Percentiles rank a stretch among this genome's conserved stretches.
phyloP scores from a whole-genome alignment of 352 stramenopile genomes.

The Phytophthora agathidicida region DNA sequence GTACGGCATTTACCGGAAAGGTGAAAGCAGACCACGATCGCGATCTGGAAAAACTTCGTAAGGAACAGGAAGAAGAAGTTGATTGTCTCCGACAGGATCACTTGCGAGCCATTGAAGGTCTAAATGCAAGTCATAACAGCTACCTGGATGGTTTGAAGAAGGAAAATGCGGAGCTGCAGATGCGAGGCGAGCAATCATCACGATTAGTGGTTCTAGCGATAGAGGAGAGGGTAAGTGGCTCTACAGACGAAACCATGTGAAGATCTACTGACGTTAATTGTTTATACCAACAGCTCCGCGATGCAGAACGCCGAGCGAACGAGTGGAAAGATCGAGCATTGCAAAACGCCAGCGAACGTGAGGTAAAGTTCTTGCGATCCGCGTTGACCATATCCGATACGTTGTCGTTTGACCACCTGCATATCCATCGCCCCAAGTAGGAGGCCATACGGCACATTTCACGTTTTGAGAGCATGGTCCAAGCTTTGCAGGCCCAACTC shows the following conservation, averaged over 20 bases:
- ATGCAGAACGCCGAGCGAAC: conserved; percentile 39
- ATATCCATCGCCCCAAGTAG: conserved; percentile 1
- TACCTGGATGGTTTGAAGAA: conserved; percentile 61
- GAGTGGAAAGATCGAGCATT: conserved; percentile 49
- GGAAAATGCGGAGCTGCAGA: conserved; percentile 39
- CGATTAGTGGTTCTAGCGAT: conserved; percentile 33
- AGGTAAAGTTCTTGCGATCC: conserved; percentile 29
- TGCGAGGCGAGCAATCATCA: conserved; percentile 23
- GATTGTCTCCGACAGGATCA: conserved; percentile 55
- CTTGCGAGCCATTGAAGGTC: conserved; percentile 40
- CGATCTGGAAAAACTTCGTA: conserved; percentile 53
- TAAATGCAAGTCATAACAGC: conserved; percentile 46
- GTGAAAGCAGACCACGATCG: conserved; percentile 52
- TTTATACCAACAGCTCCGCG: conserved; percentile 28
- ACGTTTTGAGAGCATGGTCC: conserved; percentile 22
- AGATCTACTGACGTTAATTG: not conserved
- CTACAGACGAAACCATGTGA: not conserved
- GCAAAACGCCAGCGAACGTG: conserved; percentile 42
- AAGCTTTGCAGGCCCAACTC: conserved; percentile 12
- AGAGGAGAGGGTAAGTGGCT: conserved; percentile 34
- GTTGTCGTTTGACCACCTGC: not conserved
- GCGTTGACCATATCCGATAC: not conserved
- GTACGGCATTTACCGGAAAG: conserved; percentile 31
- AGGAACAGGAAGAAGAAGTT: conserved; percentile 44
- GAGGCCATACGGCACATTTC: conserved; percentile 21